Percentiles rank a stretch among this genome's conserved stretches.
Evolutionary conservation across 805 yeast species (phyloP).

Genomic region (Teunomyces kruisii): DNA sequence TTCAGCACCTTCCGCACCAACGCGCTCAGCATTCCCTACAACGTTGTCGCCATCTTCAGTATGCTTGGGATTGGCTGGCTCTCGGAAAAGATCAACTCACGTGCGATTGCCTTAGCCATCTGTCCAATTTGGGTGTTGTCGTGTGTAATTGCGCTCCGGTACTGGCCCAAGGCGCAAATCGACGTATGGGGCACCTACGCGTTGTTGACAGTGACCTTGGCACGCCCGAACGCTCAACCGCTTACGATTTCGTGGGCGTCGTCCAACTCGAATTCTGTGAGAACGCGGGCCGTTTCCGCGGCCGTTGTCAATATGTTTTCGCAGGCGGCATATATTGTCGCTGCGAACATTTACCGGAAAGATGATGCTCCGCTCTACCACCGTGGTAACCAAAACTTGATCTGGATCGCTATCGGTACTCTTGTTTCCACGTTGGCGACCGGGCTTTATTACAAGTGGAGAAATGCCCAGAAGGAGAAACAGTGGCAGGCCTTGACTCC

Average conservation of each 20-base stretch:
- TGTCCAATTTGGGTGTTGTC: slow-evolving; percentile 25
- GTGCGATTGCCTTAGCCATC: slow-evolving; percentile 21
- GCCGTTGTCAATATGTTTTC: slow-evolving; percentile 65
- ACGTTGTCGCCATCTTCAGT: slow-evolving; percentile 25
- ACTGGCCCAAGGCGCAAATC: slow-evolving; percentile 41
- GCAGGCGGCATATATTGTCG: slow-evolving; percentile 55
- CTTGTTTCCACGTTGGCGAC: slow-evolving; percentile 26
- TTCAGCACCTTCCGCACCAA: slow-evolving; percentile 54
- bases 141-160: slow-evolving; percentile 36
- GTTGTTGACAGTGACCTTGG: slow-evolving; percentile 36
- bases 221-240: slow-evolving; percentile 53
- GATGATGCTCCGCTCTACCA: slow-evolving; percentile 62
- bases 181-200: slow-evolving; percentile 45
- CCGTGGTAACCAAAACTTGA: slow-evolving; percentile 51
- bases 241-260: slow-evolving; percentile 62
- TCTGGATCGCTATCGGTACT: slow-evolving; percentile 34
- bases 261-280: slow-evolving; percentile 58
- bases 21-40: slow-evolving; percentile 52
- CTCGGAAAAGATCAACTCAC: slow-evolving; percentile 20
- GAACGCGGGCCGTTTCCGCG: slow-evolving; percentile 64
- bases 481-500: slow-evolving; percentile 51
- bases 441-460: slow-evolving; percentile 37
- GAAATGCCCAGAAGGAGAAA: slow-evolving; percentile 44
- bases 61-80: slow-evolving; percentile 18
- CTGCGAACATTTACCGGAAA: slow-evolving; percentile 55